Conservation (phyloP, 192 early-diverging fungal species). For the Geosiphon pyriformis region DNA sequence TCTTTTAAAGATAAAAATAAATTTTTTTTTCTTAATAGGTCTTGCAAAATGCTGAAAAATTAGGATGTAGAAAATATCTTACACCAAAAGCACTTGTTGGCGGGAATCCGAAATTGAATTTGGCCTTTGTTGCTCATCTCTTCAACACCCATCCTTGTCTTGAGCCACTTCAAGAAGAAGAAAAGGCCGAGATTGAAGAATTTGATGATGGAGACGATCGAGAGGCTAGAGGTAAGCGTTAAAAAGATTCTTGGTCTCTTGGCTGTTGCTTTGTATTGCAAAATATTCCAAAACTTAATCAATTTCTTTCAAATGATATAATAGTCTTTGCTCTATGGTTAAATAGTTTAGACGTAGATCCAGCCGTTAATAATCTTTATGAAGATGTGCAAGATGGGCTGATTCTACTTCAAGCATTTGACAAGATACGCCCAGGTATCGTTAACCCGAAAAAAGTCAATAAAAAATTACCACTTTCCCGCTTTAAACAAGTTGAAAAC, state of each 20-base stretch:
- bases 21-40: slow-evolving; percentile 39
- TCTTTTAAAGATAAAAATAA: too few species aligned
- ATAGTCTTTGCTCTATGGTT: slow-evolving; percentile 95
- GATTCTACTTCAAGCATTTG: slow-evolving; percentile 90
- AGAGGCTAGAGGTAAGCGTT: slow-evolving; percentile 67
- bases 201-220: slow-evolving; percentile 79
- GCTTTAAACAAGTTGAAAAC: slow-evolving; percentile 98
- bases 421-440: slow-evolving; percentile 84
- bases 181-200: slow-evolving; percentile 85
- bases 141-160: slow-evolving; percentile 98
- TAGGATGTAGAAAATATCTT: slow-evolving; percentile 91
- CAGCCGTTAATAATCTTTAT: slow-evolving; percentile 97
- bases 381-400: slow-evolving; percentile 86
- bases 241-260: too few species aligned
- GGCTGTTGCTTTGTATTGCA: neutral
- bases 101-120: slow-evolving; percentile 96
- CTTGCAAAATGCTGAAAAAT: slow-evolving; percentile 85
- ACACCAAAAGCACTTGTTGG: slow-evolving; percentile 89
- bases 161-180: slow-evolving; percentile 83
- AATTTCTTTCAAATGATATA: neutral
- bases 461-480: slow-evolving; percentile 64
- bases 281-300: neutral
- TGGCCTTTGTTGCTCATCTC: slow-evolving; percentile 97
- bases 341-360: slow-evolving; percentile 94
- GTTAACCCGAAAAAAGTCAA: slow-evolving; percentile 95